A percentile compares a stretch with the other conserved stretches of the same genome.
Conservation (phyloP, 2,329 filamentous ascomycete species). For the Botrytis cinerea region DNA sequence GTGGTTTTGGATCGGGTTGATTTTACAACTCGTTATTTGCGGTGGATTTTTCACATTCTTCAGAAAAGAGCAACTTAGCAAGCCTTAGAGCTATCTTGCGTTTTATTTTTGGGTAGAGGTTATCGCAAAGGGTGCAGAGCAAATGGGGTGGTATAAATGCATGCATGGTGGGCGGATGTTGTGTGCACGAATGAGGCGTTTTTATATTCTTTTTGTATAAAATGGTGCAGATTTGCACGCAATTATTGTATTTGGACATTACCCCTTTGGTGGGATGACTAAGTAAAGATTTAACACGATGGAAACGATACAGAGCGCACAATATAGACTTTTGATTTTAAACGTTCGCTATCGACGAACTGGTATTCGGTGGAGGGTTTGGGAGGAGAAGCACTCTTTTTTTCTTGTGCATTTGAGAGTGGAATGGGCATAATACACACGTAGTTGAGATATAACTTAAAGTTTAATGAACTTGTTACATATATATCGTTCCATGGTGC, state of each 20-base stretch:
- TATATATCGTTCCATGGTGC: neutral
- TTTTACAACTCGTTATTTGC: constrained; percentile 59
- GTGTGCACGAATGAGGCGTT: constrained; percentile 16
- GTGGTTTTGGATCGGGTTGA: constrained; percentile 52
- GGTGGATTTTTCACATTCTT: constrained; percentile 59
- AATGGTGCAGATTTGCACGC: constrained; percentile 14
- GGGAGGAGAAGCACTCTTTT: neutral
- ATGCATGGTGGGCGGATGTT: constrained; percentile 12
- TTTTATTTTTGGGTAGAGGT: constrained; percentile 5
- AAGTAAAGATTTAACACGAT: constrained; percentile 16
- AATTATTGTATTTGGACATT: constrained; percentile 22
- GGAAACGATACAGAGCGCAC: constrained; percentile 18
- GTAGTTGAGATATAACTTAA: constrained; percentile 16
- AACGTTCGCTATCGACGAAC: constrained; percentile 1
- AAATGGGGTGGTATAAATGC: constrained; percentile 13
- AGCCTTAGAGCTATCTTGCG: constrained; percentile 45
- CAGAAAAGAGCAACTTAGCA: constrained; percentile 58
- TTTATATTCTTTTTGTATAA: constrained; percentile 18
- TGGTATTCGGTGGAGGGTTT: constrained; percentile 1
- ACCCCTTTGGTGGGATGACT: constrained; percentile 13
- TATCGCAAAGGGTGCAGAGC: neutral
- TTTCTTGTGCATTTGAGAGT: constrained; percentile 14
- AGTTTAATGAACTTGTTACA: constrained; percentile 20
- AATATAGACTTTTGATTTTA: constrained; percentile 18
- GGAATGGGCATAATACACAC: constrained; percentile 15